Evolutionary conservation across 1,139 yeast genomes (phyloP).

Genomic region (Lodderomyces elongisporus): DNA sequence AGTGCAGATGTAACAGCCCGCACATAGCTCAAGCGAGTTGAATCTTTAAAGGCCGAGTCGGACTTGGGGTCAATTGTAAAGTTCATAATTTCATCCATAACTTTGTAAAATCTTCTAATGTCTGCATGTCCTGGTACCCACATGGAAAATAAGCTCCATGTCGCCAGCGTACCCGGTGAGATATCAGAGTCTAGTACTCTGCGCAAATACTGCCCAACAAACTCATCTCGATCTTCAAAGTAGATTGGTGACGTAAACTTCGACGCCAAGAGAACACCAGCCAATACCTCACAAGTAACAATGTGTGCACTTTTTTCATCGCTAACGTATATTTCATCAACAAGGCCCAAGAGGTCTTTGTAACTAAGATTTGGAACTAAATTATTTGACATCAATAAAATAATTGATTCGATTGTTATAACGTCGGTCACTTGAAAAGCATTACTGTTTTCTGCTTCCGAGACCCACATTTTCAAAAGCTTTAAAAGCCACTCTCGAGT

Average conservation of each 20-base stretch:
- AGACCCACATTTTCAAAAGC: conserved; percentile 52
- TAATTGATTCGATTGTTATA: conserved; percentile 43
- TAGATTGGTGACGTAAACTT: conserved; percentile 27
- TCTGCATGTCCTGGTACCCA: conserved; percentile 68
- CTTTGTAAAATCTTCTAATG: conserved; percentile 57
- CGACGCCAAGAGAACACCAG: conserved; percentile 53
- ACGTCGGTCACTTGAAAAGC: conserved; percentile 63
- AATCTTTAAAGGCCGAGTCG: conserved; percentile 63
- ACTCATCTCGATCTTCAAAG: conserved; percentile 39
- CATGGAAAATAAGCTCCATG: conserved; percentile 78
- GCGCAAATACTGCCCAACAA: conserved; percentile 39
- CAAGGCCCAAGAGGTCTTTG: conserved; percentile 46
- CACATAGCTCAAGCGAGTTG: conserved; percentile 57
- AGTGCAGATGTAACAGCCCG: conserved; percentile 50
- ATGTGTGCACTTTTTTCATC: conserved; percentile 66
- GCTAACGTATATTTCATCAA: conserved; percentile 48
- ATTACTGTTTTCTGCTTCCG: conserved; percentile 59
- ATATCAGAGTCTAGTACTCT: conserved; percentile 54
- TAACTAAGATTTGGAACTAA: conserved; percentile 28
- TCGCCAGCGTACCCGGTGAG: conserved; percentile 68
- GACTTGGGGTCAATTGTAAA: conserved; percentile 48
- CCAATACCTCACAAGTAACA: conserved; percentile 54
- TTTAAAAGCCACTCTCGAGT: conserved; percentile 55
- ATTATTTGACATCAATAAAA: conserved; percentile 42
- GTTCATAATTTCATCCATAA: conserved; percentile 44